These are phyloP conservation scores for Corylus heterophylla DNA, from an alignment of 306 rosid species.

Conservation along the genomic window DNA sequence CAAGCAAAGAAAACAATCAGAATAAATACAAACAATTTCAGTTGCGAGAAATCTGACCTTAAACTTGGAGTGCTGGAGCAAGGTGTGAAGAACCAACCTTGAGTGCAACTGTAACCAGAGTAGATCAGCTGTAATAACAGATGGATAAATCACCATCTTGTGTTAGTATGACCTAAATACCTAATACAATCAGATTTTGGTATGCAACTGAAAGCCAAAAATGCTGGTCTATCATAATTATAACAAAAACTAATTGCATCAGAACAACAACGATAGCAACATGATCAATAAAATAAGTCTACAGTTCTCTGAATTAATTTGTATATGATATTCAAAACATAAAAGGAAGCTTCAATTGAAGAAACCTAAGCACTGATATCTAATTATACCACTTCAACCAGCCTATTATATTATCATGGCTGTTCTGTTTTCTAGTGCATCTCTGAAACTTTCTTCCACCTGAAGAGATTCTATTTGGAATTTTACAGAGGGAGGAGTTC, in stretches of 20 bases:
- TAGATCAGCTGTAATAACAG: slow-evolving; percentile 59
- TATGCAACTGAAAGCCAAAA: slow-evolving; percentile 1
- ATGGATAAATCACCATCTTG: slow-evolving; percentile 13
- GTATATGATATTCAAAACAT: not conserved
- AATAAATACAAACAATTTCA: slow-evolving; percentile 21
- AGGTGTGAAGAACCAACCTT: slow-evolving; percentile 98
- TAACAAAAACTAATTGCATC: not conserved
- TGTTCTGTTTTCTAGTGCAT: not conserved
- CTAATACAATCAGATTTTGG: not conserved
- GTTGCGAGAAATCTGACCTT: slow-evolving; percentile 55
- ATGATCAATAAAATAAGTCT: not conserved
- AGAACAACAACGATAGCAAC: not conserved
- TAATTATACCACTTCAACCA: not conserved
- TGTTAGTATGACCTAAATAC: slow-evolving; percentile 7
- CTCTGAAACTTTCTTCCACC: not conserved
- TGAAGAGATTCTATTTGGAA: not conserved
- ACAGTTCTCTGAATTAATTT: not conserved
- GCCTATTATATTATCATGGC: not conserved
- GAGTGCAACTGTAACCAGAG: slow-evolving; percentile 89
- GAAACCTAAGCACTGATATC: not conserved
- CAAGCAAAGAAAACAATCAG: slow-evolving; percentile 11
- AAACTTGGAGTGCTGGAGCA: slow-evolving; percentile 83
- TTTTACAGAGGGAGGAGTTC: not conserved
- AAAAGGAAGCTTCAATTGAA: not conserved
- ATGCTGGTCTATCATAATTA: not conserved